These are phyloP conservation scores for Kalanchoe fedtschenkoi DNA, from an alignment of 164 flowering plant genomes.

Conservation along the genomic window DNA sequence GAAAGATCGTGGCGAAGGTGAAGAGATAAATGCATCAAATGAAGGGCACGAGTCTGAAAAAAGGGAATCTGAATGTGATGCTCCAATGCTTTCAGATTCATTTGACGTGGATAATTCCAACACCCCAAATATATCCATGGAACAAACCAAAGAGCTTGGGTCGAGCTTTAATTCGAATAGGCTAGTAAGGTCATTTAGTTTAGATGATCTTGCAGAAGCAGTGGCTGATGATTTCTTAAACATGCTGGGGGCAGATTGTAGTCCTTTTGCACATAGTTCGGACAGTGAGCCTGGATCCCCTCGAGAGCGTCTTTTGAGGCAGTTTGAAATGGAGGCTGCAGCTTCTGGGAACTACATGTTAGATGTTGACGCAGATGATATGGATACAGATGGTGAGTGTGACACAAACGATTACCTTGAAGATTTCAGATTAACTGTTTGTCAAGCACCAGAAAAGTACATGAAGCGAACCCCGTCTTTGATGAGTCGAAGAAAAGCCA, in stretches of 20 bases:
- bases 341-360: constrained; percentile 22
- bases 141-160: constrained; percentile 10
- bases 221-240: constrained; percentile 45
- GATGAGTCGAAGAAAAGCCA: constrained; percentile 30
- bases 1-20: constrained; percentile 12
- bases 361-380: constrained; percentile 14
- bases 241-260: constrained; percentile 29
- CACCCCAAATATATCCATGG: constrained; percentile 6
- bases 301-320: constrained; percentile 32
- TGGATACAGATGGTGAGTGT: constrained; percentile 6
- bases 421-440: constrained; percentile 11
- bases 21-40: constrained; percentile 12
- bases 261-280: constrained; percentile 12
- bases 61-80: constrained; percentile 5
- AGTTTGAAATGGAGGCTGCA: constrained; percentile 31
- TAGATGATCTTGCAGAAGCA: constrained; percentile 38
- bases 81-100: constrained; percentile 11
- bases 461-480: constrained; percentile 8
- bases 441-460: constrained; percentile 10
- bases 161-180: constrained; percentile 14
- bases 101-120: constrained; percentile 10
- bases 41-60: constrained; percentile 27
- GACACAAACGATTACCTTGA: constrained; percentile 5
- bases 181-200: constrained; percentile 23
- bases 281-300: constrained; percentile 39